Conservation (phyloP, 192 early-diverging fungal species). For the Entomortierella lignicola region DNA sequence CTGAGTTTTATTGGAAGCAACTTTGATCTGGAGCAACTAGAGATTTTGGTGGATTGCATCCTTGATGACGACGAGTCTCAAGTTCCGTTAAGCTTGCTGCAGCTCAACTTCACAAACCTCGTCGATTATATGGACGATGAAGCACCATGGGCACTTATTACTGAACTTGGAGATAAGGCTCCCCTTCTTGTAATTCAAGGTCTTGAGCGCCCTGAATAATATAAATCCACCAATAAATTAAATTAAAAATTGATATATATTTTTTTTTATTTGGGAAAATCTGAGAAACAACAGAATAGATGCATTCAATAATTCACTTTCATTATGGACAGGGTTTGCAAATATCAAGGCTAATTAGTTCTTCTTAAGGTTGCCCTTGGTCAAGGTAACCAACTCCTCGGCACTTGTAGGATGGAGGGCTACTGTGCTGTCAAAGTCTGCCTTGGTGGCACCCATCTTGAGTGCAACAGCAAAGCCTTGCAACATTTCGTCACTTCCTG, state of each 20-base stretch:
- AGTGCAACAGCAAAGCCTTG: slow-evolving; percentile 98
- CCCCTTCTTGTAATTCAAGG: not conserved
- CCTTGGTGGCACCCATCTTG: slow-evolving; percentile 99
- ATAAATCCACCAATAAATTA: too few relatives aligned
- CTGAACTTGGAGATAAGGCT: not conserved
- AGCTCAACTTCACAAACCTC: not conserved
- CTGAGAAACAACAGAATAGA: too few relatives aligned
- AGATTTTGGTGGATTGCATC: slow-evolving; percentile 4
- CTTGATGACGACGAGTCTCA: not conserved
- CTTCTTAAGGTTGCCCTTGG: slow-evolving; percentile 53
- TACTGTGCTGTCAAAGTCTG: slow-evolving; percentile 94
- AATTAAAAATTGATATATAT: not conserved
- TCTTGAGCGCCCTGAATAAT: not conserved
- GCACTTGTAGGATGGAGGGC: slow-evolving; percentile 97
- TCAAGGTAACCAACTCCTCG: slow-evolving; percentile 90
- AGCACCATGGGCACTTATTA: not conserved
- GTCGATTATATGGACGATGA: not conserved
- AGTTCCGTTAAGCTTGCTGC: not conserved
- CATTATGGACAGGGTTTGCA: not conserved
- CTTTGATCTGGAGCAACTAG: slow-evolving; percentile 4
- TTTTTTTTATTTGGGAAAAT: too few relatives aligned
- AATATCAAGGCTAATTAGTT: not conserved
- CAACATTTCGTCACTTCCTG: slow-evolving; percentile 88
- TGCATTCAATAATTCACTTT: too few relatives aligned
- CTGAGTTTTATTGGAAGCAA: not conserved